These are phyloP conservation scores for Fusarium xyrophilum DNA, from an alignment of 2,329 filamentous ascomycete species.

Conservation along the genomic window DNA sequence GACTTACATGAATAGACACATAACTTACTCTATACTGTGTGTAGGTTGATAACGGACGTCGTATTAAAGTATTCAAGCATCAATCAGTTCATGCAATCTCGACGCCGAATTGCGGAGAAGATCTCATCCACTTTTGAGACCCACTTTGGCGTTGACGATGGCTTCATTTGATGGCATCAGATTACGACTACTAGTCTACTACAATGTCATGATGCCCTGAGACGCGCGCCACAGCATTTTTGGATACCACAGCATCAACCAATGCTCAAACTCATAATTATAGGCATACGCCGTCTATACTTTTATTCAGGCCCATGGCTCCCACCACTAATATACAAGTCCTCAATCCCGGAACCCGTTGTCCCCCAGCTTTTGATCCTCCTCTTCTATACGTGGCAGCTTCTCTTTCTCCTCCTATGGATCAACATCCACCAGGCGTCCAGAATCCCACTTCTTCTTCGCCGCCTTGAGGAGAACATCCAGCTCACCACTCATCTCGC, in stretches of 20 bases:
- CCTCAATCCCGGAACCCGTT: background rate
- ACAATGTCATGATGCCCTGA: background rate
- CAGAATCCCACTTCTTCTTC: slow-evolving; percentile 60
- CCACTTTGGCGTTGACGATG: background rate
- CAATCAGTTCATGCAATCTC: slow-evolving; percentile 26
- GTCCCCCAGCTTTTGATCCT: slow-evolving; percentile 7
- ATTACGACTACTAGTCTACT: background rate
- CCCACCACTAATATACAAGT: slow-evolving; percentile 6
- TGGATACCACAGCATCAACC: background rate
- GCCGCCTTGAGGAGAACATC: slow-evolving; percentile 59
- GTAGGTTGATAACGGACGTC: background rate
- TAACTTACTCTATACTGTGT: too few species aligned
- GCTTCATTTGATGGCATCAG: background rate
- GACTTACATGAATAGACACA: background rate
- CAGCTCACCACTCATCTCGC: slow-evolving; percentile 67
- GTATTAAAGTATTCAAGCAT: background rate
- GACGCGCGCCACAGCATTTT: background rate
- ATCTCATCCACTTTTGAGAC: slow-evolving; percentile 1
- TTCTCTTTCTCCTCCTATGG: slow-evolving; percentile 28
- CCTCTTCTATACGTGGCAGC: slow-evolving; percentile 9
- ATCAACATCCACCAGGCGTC: slow-evolving; percentile 46
- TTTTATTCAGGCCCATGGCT: slow-evolving; percentile 14
- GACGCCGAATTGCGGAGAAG: slow-evolving; percentile 27
- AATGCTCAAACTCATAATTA: background rate
- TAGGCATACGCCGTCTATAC: slow-evolving; percentile 25